phyloP scores from a whole-genome alignment of 2,329 filamentous ascomycete species.

The Chaetomiaceae sp. region DNA sequence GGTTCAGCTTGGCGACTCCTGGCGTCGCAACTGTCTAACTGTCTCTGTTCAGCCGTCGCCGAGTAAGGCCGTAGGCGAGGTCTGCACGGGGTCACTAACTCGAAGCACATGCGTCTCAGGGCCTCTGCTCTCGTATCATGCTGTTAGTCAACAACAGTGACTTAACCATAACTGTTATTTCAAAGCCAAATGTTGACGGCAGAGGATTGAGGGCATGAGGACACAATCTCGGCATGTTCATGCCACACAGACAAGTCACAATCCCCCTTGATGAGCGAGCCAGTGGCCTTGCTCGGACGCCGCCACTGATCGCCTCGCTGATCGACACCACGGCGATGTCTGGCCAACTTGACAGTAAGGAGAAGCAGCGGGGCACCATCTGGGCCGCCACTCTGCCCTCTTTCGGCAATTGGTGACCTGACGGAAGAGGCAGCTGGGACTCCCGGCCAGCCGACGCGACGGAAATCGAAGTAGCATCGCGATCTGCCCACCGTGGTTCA shows the following conservation, averaged over 20 bases:
- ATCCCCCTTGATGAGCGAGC: not conserved
- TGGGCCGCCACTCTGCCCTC: not conserved
- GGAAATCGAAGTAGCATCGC: constrained; percentile 13
- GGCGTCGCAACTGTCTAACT: not conserved
- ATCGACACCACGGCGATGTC: constrained; percentile 6
- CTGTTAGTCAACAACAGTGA: too few species aligned
- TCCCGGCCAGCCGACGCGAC: constrained; percentile 1
- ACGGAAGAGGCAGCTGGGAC: constrained; percentile 19
- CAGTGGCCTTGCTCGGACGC: constrained; percentile 3
- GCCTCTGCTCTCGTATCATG: too few species aligned
- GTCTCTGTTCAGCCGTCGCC: constrained; percentile 11
- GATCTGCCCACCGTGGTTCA: constrained; percentile 11
- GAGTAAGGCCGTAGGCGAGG: not conserved
- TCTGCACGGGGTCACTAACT: not conserved
- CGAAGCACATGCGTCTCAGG: not conserved
- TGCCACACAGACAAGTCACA: not conserved
- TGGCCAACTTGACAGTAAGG: constrained; percentile 3
- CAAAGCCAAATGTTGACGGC: not conserved
- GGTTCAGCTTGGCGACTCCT: not conserved
- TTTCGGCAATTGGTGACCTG: constrained; percentile 25
- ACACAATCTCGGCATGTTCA: not conserved
- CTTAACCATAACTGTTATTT: too few species aligned
- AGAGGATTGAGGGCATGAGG: not conserved
- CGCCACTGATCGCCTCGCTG: constrained; percentile 3
- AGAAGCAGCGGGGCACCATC: not conserved